Evolutionary conservation across 768 basidiomycete genomes (phyloP).

Genomic region (Lentinus brumalis): DNA sequence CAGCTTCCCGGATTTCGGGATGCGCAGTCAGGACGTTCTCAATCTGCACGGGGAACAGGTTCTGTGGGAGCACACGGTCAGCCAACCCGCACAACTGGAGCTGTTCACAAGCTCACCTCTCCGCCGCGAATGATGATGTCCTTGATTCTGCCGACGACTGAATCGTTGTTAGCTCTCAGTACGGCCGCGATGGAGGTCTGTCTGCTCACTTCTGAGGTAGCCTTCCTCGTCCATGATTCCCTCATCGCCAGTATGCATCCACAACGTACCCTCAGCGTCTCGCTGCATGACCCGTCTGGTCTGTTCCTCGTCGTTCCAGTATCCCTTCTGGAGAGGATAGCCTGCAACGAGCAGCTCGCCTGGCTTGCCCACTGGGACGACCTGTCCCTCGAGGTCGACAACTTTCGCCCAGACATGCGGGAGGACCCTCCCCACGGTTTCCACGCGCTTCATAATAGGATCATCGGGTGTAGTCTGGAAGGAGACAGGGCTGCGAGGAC

Average conservation of each 20-base stretch:
- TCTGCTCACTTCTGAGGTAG: slow-evolving; percentile 62
- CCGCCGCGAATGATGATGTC: slow-evolving; percentile 88
- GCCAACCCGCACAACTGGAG: not conserved
- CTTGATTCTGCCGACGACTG: slow-evolving; percentile 83
- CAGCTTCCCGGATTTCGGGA: slow-evolving; percentile 65
- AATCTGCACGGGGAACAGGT: slow-evolving; percentile 83
- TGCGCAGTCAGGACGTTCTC: slow-evolving; percentile 70
- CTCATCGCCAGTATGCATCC: slow-evolving; percentile 88
- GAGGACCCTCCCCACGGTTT: slow-evolving; percentile 77
- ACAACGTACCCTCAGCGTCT: slow-evolving; percentile 58
- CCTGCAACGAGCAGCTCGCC: slow-evolving; percentile 78
- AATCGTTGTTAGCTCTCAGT: not conserved
- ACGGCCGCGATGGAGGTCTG: not conserved
- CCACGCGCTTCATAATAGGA: slow-evolving; percentile 71
- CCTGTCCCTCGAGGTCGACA: slow-evolving; percentile 55
- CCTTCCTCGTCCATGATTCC: slow-evolving; percentile 82
- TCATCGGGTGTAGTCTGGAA: slow-evolving; percentile 78
- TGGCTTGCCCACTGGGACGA: slow-evolving; percentile 71
- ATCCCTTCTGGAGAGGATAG: slow-evolving; percentile 81
- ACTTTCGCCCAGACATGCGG: slow-evolving; percentile 82
- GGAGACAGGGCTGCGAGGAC: slow-evolving; percentile 65
- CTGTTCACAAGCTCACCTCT: slow-evolving; percentile 48
- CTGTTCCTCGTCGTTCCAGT: slow-evolving; percentile 76
- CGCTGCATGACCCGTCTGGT: slow-evolving; percentile 59
- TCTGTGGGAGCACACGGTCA: slow-evolving; percentile 40